Evolutionary conservation across 108 stramenopile genomes (phyloP).

Genomic region (Cyclostephanos invisitatus): DNA sequence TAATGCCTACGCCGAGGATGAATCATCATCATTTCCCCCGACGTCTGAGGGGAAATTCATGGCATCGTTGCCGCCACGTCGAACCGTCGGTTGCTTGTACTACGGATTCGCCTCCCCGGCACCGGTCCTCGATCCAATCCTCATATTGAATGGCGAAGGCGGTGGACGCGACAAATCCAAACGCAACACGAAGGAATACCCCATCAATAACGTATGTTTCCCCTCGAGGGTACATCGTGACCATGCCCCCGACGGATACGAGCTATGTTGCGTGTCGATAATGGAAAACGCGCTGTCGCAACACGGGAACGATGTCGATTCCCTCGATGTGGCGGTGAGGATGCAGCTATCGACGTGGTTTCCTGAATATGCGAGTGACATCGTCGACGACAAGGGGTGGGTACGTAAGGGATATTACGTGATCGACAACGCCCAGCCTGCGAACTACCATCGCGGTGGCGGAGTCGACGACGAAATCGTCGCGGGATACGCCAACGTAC

Average conservation of each 20-base stretch:
- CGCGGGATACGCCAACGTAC: slow-evolving; percentile 42
- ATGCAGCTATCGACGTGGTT: slow-evolving; percentile 72
- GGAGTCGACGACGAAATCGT: neutral
- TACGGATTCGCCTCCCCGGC: slow-evolving; percentile 67
- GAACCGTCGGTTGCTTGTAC: slow-evolving; percentile 77
- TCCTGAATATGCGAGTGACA: slow-evolving; percentile 49
- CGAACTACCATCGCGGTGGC: slow-evolving; percentile 44
- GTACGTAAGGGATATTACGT: slow-evolving; percentile 56
- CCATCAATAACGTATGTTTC: slow-evolving; percentile 88
- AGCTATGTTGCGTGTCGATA: slow-evolving; percentile 76
- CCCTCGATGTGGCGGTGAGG: slow-evolving; percentile 65
- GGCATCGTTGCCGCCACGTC: slow-evolving; percentile 71
- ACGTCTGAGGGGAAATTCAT: neutral
- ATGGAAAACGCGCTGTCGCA: slow-evolving; percentile 60
- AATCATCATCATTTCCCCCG: neutral
- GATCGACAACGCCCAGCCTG: slow-evolving; percentile 80
- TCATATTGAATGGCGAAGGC: slow-evolving; percentile 75
- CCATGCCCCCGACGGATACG: slow-evolving; percentile 72
- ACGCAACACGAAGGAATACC: slow-evolving; percentile 48
- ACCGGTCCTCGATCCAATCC: slow-evolving; percentile 79
- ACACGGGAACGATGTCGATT: slow-evolving; percentile 43
- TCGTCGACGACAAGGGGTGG: slow-evolving; percentile 62
- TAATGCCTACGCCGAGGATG: neutral
- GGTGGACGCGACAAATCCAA: neutral
- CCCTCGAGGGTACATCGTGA: slow-evolving; percentile 74